Evolutionary conservation across 352 stramenopile genomes (phyloP).

Genomic region (Blastocystis sp.): DNA sequence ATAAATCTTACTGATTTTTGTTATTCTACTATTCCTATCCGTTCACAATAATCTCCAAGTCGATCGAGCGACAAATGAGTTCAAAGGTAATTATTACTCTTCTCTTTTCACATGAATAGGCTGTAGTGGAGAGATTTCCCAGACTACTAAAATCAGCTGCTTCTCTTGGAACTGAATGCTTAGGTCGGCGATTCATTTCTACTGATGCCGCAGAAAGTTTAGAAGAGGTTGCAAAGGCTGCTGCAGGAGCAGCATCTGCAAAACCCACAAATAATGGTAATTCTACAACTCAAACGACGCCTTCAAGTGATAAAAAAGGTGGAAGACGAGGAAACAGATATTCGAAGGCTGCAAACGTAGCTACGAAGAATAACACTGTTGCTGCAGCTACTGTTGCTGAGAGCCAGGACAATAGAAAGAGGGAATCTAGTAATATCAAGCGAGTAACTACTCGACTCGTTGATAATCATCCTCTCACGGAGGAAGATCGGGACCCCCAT

Average conservation of each 20-base stretch:
- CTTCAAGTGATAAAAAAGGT: neutral
- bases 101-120: neutral
- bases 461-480: constrained; percentile 1
- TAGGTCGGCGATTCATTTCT: neutral
- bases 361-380: neutral
- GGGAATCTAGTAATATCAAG: neutral
- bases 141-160: neutral
- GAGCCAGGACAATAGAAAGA: neutral
- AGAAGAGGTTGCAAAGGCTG: neutral
- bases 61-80: neutral
- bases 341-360: neutral
- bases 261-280: neutral
- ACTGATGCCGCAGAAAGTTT: neutral
- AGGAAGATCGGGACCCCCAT: neutral
- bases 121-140: neutral
- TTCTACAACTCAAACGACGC: neutral
- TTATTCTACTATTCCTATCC: neutral
- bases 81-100: neutral
- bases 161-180: neutral
- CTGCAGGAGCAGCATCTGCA: neutral
- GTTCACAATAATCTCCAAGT: neutral
- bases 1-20: neutral
- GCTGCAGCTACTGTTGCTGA: neutral
- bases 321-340: constrained; percentile 1
- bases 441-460: neutral